phyloP scores from a whole-genome alignment of 768 basidiomycete genomes.

The Hygrophorus pudorinus region DNA sequence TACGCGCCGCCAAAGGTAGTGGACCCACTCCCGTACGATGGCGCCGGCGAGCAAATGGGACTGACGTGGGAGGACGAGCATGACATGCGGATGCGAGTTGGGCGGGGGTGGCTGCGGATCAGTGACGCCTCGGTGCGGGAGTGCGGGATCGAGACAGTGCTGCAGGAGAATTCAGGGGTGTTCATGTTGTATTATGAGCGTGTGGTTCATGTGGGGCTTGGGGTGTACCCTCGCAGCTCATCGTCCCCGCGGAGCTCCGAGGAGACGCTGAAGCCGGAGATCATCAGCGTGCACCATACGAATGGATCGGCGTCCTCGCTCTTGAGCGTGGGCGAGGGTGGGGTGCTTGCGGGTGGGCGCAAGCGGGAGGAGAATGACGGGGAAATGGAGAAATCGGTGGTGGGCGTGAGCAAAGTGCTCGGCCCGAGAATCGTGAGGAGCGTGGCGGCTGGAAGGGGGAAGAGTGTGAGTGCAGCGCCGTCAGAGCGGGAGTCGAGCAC shows the following conservation, averaged over 20 bases:
- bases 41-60: slow-evolving; percentile 13
- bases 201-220: slow-evolving; percentile 15
- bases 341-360: neutral
- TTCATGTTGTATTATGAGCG: slow-evolving; percentile 97
- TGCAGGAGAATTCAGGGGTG: slow-evolving; percentile 61
- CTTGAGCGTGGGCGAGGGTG: slow-evolving; percentile 6
- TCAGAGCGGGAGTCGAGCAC: slow-evolving; percentile 15
- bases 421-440: slow-evolving; percentile 47
- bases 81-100: slow-evolving; percentile 32
- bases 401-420: slow-evolving; percentile 17
- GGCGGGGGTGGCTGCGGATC: slow-evolving; percentile 77
- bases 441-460: slow-evolving; percentile 37
- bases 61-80: slow-evolving; percentile 13
- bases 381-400: slow-evolving; percentile 8
- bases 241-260: slow-evolving; percentile 39
- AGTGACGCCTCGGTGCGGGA: slow-evolving; percentile 79
- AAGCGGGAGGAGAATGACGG: neutral
- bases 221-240: slow-evolving; percentile 3
- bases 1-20: slow-evolving; percentile 28
- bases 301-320: slow-evolving; percentile 37
- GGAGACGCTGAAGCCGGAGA: slow-evolving; percentile 54
- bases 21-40: slow-evolving; percentile 18
- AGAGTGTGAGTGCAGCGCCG: slow-evolving; percentile 21
- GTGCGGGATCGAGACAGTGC: slow-evolving; percentile 63
- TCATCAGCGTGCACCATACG: slow-evolving; percentile 2